phyloP scores from a whole-genome alignment of 768 basidiomycete genomes.

The Leccinum boreale region DNA sequence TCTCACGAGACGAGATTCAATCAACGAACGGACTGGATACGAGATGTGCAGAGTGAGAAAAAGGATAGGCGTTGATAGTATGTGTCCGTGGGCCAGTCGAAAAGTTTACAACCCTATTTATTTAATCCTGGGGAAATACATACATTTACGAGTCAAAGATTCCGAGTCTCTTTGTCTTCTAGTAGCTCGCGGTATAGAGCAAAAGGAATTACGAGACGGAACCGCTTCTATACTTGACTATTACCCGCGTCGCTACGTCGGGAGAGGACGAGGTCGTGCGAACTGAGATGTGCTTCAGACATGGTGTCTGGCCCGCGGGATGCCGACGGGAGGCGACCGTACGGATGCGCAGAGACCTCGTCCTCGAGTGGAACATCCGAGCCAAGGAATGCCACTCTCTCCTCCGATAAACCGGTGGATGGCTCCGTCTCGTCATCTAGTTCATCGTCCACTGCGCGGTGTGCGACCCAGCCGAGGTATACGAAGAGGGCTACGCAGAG shows the following conservation, averaged over 20 bases:
- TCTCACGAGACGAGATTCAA: constrained; percentile 8
- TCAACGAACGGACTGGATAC: constrained; percentile 8
- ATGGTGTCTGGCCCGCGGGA: constrained; percentile 33
- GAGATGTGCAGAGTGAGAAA: neutral
- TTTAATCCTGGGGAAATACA: constrained; percentile 19
- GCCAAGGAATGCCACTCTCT: constrained; percentile 51
- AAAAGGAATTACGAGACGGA: neutral
- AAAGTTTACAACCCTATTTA: constrained; percentile 21
- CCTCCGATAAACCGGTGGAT: constrained; percentile 38
- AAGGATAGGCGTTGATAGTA: neutral
- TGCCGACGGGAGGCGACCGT: constrained; percentile 16
- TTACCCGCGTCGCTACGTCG: constrained; percentile 12
- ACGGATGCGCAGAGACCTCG: constrained; percentile 17
- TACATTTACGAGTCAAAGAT: constrained; percentile 8
- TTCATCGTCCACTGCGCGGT: constrained; percentile 59
- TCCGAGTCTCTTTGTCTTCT: neutral
- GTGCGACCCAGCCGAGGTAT: constrained; percentile 79
- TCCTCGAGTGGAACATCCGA: constrained; percentile 26
- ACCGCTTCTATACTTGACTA: constrained; percentile 8
- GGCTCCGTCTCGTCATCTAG: constrained; percentile 41
- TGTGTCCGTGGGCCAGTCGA: constrained; percentile 4
- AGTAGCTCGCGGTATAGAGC: neutral
- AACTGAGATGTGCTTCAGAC: constrained; percentile 45
- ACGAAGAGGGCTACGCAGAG: constrained; percentile 74
- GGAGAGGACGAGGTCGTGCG: constrained; percentile 14